Conservation (phyloP, 2,329 filamentous ascomycete genomes). For the Escovopsis sp. region DNA sequence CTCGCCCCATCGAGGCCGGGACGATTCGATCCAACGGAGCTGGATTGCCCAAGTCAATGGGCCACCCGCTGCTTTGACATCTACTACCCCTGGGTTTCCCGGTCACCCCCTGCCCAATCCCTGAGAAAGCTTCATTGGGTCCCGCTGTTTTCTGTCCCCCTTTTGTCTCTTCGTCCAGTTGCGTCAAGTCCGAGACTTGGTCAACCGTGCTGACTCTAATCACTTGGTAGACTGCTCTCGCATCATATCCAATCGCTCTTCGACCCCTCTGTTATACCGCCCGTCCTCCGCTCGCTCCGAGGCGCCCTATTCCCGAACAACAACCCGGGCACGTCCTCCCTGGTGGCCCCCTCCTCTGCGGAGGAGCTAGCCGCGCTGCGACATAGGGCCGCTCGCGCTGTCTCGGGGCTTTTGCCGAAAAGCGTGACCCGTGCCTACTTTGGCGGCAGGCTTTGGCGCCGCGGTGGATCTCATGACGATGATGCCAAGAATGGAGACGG, state of each 20-base stretch:
- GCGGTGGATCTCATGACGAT: constrained; percentile 9
- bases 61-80: too few species aligned
- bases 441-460: constrained; percentile 21
- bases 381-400: constrained; percentile 47
- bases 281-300: constrained; percentile 55
- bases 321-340: constrained; percentile 47
- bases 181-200: neutral
- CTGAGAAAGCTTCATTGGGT: too few species aligned
- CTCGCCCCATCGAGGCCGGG: too few species aligned
- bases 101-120: too few species aligned
- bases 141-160: neutral
- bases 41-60: too few species aligned
- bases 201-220: constrained; percentile 5
- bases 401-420: constrained; percentile 33
- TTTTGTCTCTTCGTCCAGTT: neutral
- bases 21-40: too few species aligned
- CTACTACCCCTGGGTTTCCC: too few species aligned
- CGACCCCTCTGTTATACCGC: constrained; percentile 48
- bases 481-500: constrained; percentile 1
- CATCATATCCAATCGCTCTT: constrained; percentile 42
- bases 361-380: constrained; percentile 46
- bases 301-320: constrained; percentile 78
- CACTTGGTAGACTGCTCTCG: constrained; percentile 39
- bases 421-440: constrained; percentile 36
- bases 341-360: constrained; percentile 43